Evolutionary conservation across 371 early-diverging fungal genomes (phyloP).

Genomic region (Dinochytrium kinnereticum): DNA sequence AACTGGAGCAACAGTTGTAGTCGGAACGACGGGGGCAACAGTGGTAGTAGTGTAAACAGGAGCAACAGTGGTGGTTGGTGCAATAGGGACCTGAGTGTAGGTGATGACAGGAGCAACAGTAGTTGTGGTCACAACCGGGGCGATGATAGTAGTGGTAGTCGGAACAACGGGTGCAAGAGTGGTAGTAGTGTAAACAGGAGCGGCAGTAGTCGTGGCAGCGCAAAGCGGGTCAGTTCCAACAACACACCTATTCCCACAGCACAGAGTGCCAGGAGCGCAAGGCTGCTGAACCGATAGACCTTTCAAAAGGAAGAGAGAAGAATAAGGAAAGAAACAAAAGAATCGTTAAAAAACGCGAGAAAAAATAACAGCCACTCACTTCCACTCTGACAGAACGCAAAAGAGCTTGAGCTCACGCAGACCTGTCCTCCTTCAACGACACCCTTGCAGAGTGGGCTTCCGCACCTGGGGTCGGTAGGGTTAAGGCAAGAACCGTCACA

Average conservation of each 20-base stretch:
- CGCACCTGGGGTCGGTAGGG: slow-evolving; percentile 1
- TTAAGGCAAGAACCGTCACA: background rate
- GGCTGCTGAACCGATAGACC: slow-evolving; percentile 12
- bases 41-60: too few relatives aligned
- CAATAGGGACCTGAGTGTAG: too few relatives aligned
- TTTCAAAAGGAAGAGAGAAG: too few relatives aligned
- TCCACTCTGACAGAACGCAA: background rate
- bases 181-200: background rate
- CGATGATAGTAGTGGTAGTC: background rate
- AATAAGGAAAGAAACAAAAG: background rate
- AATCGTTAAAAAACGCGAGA: background rate
- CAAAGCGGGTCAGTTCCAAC: slow-evolving; percentile 1
- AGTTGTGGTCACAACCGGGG: too few relatives aligned
- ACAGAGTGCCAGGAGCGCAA: slow-evolving; percentile 23
- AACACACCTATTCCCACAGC: slow-evolving; percentile 30
- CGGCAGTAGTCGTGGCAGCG: slow-evolving; percentile 4
- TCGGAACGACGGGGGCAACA: background rate
- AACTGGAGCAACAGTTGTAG: too few relatives aligned
- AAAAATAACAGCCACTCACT: slow-evolving; percentile 1
- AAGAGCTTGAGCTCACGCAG: background rate
- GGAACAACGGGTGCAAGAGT: background rate
- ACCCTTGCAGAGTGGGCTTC: background rate
- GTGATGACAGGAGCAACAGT: too few relatives aligned
- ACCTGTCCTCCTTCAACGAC: background rate
- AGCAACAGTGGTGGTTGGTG: too few relatives aligned